Evolutionary conservation across 805 yeast genomes (phyloP).

Genomic region (Teunomyces lycoperdinae): DNA sequence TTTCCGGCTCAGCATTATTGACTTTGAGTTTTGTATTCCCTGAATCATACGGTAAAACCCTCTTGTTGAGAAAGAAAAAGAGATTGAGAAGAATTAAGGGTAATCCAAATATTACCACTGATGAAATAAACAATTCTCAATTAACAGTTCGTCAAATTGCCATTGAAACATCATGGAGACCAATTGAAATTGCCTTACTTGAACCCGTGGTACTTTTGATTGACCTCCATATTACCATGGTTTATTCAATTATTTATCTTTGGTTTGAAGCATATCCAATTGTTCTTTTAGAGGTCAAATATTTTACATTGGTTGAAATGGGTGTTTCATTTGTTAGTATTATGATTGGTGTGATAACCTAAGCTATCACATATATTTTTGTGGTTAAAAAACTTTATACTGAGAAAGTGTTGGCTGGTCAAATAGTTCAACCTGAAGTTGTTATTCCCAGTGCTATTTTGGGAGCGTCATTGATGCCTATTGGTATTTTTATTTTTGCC

Average conservation of each 20-base stretch:
- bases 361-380: conserved; percentile 9
- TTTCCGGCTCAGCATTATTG: conserved; percentile 36
- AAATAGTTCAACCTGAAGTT: conserved; percentile 14
- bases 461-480: conserved; percentile 21
- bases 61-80: conserved; percentile 46
- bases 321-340: conserved; percentile 49
- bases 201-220: conserved; percentile 59
- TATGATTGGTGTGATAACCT: conserved; percentile 40
- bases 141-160: conserved; percentile 17
- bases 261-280: conserved; percentile 65
- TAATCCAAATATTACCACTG: conserved; percentile 42
- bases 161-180: conserved; percentile 43
- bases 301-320: conserved; percentile 46
- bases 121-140: conserved; percentile 30
- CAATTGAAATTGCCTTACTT: conserved; percentile 44
- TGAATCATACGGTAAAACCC: conserved; percentile 46
- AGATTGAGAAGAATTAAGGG: conserved; percentile 49
- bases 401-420: conserved; percentile 10
- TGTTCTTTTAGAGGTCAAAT: conserved; percentile 42
- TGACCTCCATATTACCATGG: conserved; percentile 49
- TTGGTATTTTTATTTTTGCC: conserved; percentile 20
- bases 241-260: conserved; percentile 51
- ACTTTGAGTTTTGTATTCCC: conserved; percentile 40
- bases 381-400: conserved; percentile 11
- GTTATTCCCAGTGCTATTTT: conserved; percentile 19